Evolutionary conservation across 1,139 yeast genomes (phyloP), one percentile per base, ranked within the genome.

Genomic region (Lodderomyces pseudojiufengensis): DNA sequence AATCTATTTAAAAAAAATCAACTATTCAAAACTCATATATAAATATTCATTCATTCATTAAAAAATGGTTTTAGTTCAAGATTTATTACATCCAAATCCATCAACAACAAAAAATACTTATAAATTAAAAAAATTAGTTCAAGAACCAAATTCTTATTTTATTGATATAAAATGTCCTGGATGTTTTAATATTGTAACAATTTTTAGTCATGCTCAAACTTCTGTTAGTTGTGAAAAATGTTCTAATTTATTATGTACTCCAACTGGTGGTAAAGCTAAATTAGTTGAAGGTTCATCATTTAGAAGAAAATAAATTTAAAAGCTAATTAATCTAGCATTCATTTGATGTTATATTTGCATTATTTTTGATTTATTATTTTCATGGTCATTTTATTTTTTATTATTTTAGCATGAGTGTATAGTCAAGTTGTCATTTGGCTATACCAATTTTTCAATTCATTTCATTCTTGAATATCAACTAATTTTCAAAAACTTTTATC

Each of bases 131-230:
- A 83, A 85, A 64, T 84, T 92, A 65, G 97, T 92, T 54, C 96
- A 92, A 72, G 70, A 84, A 51, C 98, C 98, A 73, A 86, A 97
- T 80, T 90, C 97, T 47, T 90, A 78, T 83, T 92, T 92, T 85
- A 87, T 92, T 95, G 98, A 92, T 64, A 97, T 92, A 59, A 90
- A 88, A 76, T 90, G 97, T 77, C 97, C 95, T 72, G 97, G 97
- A 61, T 92, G 98, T 77, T 80, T 88, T 70, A 84, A 84, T 81
- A 92, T 92, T 78, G 87, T 97, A 71, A 90, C 97, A 54, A 96
- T 92, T 58, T 92, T 92, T 84, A 90, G 97, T 55, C 98, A 92
- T 76, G 97, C 98, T 51, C 97, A 92, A 79, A 92, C 97, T 57
- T 97, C 96, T 58, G 97, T 92, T 65, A 84, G 96, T 65, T 92